phyloP scores from a whole-genome alignment of 2,329 filamentous ascomycete genomes.

The Polychaeton citri region DNA sequence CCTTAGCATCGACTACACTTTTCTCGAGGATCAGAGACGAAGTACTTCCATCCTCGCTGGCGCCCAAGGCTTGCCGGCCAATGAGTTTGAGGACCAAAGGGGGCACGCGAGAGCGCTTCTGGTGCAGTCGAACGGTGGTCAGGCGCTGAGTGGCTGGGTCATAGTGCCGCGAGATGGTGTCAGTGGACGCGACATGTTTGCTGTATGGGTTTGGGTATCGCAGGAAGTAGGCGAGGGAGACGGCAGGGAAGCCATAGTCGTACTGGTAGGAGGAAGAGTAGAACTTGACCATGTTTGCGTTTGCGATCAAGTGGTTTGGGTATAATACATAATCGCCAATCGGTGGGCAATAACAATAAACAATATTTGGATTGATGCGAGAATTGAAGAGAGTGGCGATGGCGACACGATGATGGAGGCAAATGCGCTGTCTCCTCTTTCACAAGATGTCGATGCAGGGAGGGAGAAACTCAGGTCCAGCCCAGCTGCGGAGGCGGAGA shows the following conservation, averaged over 20 bases:
- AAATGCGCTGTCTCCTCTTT: too few relatives aligned
- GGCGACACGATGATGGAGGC: too few relatives aligned
- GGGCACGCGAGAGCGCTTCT: constrained; percentile 70
- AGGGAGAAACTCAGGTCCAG: too few relatives aligned
- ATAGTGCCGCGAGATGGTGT: constrained; percentile 63
- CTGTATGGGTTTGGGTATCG: constrained; percentile 80
- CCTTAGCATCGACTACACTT: constrained; percentile 62
- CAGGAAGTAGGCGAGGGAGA: constrained; percentile 79
- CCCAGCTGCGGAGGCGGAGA: too few relatives aligned
- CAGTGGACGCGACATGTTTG: constrained; percentile 68
- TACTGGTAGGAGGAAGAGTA: constrained; percentile 52
- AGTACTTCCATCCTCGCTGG: constrained; percentile 41
- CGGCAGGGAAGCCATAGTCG: constrained; percentile 69
- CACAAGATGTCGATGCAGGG: too few relatives aligned
- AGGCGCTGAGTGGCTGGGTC: constrained; percentile 62
- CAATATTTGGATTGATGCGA: too few relatives aligned
- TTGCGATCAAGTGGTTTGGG: not conserved
- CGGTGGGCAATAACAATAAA: too few relatives aligned
- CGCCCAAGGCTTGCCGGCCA: constrained; percentile 54
- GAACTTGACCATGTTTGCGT: constrained; percentile 36
- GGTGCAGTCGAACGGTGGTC: constrained; percentile 64
- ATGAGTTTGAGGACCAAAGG: constrained; percentile 62
- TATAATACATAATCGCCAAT: constrained; percentile 6
- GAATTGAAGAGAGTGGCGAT: too few relatives aligned
- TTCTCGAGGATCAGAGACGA: constrained; percentile 72